A percentile compares a stretch with the other conserved stretches of the same genome.
Evolutionary conservation across 2,329 filamentous ascomycete species (phyloP).

Genomic region (Verticillium longisporum): DNA sequence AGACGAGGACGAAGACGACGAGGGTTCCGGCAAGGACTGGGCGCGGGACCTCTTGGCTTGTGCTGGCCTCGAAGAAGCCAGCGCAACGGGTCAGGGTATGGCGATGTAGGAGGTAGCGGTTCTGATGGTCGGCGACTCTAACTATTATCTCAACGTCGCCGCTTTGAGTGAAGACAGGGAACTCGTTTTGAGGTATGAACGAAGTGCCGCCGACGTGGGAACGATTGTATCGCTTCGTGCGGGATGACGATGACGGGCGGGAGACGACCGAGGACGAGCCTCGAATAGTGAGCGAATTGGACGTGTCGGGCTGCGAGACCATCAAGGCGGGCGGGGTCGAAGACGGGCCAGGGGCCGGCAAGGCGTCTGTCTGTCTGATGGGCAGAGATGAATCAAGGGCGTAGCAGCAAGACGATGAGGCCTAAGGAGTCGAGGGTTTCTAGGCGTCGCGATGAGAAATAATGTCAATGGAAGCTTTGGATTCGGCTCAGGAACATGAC

Average conservation of each 20-base stretch:
- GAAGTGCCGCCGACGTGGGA: constrained; percentile 70
- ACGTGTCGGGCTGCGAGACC: constrained; percentile 56
- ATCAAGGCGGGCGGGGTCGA: constrained; percentile 49
- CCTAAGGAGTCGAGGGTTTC: not conserved
- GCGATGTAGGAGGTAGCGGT: constrained; percentile 79
- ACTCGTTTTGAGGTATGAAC: constrained; percentile 76
- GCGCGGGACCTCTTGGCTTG: constrained; percentile 63
- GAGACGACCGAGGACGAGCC: constrained; percentile 57
- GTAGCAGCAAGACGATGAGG: too few relatives aligned
- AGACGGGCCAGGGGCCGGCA: constrained; percentile 64
- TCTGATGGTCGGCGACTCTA: constrained; percentile 62
- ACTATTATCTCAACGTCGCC: constrained; percentile 91
- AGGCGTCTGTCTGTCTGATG: constrained; percentile 51
- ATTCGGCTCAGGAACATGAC: not conserved
- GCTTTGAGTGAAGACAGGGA: constrained; percentile 81
- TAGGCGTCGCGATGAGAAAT: too few relatives aligned
- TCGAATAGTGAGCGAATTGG: constrained; percentile 49
- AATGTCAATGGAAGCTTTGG: not conserved
- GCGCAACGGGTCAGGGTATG: constrained; percentile 86
- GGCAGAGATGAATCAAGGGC: not conserved
- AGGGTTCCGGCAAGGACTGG: constrained; percentile 22
- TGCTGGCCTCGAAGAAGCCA: constrained; percentile 86
- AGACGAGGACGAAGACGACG: constrained; percentile 13
- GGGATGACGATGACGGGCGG: constrained; percentile 49
- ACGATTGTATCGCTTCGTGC: constrained; percentile 67